phyloP scores from a whole-genome alignment of 805 yeast species.

The Brettanomyces sp. region DNA sequence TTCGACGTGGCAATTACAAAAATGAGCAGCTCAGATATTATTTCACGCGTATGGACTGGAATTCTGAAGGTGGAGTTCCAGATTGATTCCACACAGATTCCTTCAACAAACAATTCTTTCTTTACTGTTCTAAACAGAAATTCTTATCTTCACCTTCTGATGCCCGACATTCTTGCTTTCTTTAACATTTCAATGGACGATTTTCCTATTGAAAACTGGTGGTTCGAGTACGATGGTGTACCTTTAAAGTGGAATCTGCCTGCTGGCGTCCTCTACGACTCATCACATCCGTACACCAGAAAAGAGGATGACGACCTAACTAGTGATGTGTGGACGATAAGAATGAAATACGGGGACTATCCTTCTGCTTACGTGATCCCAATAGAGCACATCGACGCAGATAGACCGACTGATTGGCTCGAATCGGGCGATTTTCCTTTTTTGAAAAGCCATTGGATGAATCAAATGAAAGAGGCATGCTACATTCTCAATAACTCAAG shows the following conservation, averaged over 20 bases:
- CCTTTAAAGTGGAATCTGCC: constrained; percentile 77
- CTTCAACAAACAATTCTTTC: constrained; percentile 5
- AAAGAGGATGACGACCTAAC: constrained; percentile 3
- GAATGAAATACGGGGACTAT: constrained; percentile 30
- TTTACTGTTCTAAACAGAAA: constrained; percentile 29
- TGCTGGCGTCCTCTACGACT: constrained; percentile 57
- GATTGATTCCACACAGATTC: background rate
- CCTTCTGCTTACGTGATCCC: constrained; percentile 40
- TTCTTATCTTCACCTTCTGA: constrained; percentile 40
- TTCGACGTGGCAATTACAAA: background rate
- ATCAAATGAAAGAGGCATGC: constrained; percentile 76
- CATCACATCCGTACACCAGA: constrained; percentile 5
- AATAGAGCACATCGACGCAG: constrained; percentile 7
- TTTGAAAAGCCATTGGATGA: constrained; percentile 51
- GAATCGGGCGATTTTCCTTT: constrained; percentile 7
- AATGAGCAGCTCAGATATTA: constrained; percentile 1
- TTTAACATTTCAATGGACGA: constrained; percentile 25
- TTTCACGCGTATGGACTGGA: constrained; percentile 4
- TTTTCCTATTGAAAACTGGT: constrained; percentile 26
- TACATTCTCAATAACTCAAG: constrained; percentile 70
- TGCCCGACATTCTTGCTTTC: constrained; percentile 27
- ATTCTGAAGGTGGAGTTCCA: constrained; percentile 16
- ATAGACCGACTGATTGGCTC: constrained; percentile 1
- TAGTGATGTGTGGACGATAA: constrained; percentile 34
- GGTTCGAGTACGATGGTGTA: constrained; percentile 59